These are phyloP conservation scores for Paratinospora sagittata DNA, from an alignment of 164 flowering plant genomes.

Conservation along the genomic window DNA sequence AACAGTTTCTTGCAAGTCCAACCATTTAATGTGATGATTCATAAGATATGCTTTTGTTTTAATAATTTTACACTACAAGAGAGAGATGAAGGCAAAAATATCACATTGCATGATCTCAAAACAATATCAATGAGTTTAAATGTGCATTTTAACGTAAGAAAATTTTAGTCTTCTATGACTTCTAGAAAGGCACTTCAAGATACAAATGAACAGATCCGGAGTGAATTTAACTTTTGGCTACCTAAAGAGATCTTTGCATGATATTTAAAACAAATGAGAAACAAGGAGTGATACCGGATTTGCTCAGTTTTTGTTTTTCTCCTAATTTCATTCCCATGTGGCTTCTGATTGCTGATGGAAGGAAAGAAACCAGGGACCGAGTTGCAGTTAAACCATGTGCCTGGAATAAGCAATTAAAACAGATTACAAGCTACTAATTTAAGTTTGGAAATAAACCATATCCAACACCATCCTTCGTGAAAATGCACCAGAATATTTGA, in stretches of 20 bases:
- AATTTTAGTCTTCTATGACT: neutral
- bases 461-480: neutral
- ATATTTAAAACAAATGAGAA: neutral
- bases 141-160: neutral
- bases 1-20: neutral
- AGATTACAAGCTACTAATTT: constrained; percentile 2
- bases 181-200: neutral
- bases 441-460: neutral
- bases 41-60: neutral
- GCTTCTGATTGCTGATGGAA: constrained; percentile 51
- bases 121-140: too few species aligned
- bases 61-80: neutral
- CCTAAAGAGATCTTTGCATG: neutral
- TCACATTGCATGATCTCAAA: neutral
- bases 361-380: constrained; percentile 51
- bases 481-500: neutral
- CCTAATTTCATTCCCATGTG: constrained; percentile 49
- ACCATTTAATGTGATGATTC: neutral
- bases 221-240: neutral
- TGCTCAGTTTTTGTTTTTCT: constrained; percentile 30
- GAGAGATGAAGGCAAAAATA: neutral
- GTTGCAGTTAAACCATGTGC: constrained; percentile 50
- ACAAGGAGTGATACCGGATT: constrained; percentile 38
- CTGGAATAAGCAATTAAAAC: constrained; percentile 34
- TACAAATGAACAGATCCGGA: neutral